These are phyloP conservation scores for Dalbergia cochinchinensis DNA, from an alignment of 306 rosid genomes.

Conservation along the genomic window DNA sequence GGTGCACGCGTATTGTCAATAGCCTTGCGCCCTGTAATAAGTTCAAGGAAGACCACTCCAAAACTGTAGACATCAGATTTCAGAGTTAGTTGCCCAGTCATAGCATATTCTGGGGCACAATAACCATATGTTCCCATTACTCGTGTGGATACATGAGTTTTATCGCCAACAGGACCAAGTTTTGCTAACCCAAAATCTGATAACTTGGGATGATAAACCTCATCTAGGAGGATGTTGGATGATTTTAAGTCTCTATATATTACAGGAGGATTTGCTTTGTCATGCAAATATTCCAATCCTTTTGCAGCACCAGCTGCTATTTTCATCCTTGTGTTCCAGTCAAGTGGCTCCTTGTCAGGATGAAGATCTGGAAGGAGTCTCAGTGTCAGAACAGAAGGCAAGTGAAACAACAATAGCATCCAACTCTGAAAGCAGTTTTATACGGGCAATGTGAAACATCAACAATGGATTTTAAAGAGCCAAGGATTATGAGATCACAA, in stretches of 20 bases:
- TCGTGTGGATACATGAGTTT: slow-evolving; percentile 81
- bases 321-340: slow-evolving; percentile 93
- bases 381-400: slow-evolving; percentile 27
- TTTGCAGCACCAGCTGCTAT: slow-evolving; percentile 86
- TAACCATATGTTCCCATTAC: slow-evolving; percentile 89
- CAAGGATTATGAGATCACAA: too few species aligned
- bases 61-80: slow-evolving; percentile 85
- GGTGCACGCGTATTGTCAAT: slow-evolving; percentile 66
- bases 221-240: slow-evolving; percentile 81
- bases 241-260: slow-evolving; percentile 86
- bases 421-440: too few species aligned
- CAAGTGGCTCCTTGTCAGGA: slow-evolving; percentile 66
- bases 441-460: too few species aligned
- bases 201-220: slow-evolving; percentile 76
- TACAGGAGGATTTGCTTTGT: slow-evolving; percentile 72
- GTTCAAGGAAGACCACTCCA: slow-evolving; percentile 86
- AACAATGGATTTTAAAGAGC: too few species aligned
- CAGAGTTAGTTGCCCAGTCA: slow-evolving; percentile 85
- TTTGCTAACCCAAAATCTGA: slow-evolving; percentile 92
- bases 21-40: slow-evolving; percentile 86
- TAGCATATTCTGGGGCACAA: slow-evolving; percentile 89
- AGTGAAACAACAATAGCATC: background rate
- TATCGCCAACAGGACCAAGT: slow-evolving; percentile 81
- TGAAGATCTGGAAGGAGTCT: slow-evolving; percentile 66
- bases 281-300: slow-evolving; percentile 91